Base-by-base conservation (phyloP, 441 rosid genomes). In the Adansonia madagascariensis region DNA sequence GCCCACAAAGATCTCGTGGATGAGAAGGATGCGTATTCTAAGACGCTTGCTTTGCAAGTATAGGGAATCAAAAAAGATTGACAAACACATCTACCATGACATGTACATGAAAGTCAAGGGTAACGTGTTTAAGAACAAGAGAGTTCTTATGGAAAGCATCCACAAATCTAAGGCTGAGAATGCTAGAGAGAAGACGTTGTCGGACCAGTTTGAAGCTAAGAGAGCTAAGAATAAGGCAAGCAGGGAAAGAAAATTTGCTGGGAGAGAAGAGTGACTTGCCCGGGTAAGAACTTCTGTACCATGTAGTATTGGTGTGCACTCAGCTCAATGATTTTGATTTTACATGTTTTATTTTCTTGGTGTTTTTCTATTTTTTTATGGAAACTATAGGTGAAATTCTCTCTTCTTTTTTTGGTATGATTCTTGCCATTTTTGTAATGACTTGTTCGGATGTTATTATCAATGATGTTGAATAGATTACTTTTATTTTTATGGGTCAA, bases 91-190 rank as follows among this genome's bases (percentile, higher is more conserved):
- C 91, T 91, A 93, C 82, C 97, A 93, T 67, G 90, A 93, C 81
- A 90, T 93, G 92, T 93, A 91, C 89, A 87, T 91, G 98, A 86
- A 79, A 77, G 98, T 93, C 44, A 93, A 93, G 78, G 98, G 94
- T 85, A 93, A 88, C 71, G 94, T 89, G 2, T 93, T 89, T 65
- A 93, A 90, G 86, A 88, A 87, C 88, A 86, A 88, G 84, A 84
- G 90, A 24, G 79, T 77, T 15, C 81, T 83, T 15, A 64, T 83
- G 77, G 83, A 83, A 80, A 86, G 86, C 62, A 87, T 88, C 75
- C 91, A 88, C 81, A 88, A 85, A 80, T 79, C 85, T 0, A 84
- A 85, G 85, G 81, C 85, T 11, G 88, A 85, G 85, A 87, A 85
- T 7, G 88, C 81, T 3, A 84, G 87, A 55, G 90, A 85, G 78